A percentile compares a stretch with the other conserved stretches of the same genome.
Evolutionary conservation across 768 basidiomycete species (phyloP).

Genomic region (Suillus variegatus): DNA sequence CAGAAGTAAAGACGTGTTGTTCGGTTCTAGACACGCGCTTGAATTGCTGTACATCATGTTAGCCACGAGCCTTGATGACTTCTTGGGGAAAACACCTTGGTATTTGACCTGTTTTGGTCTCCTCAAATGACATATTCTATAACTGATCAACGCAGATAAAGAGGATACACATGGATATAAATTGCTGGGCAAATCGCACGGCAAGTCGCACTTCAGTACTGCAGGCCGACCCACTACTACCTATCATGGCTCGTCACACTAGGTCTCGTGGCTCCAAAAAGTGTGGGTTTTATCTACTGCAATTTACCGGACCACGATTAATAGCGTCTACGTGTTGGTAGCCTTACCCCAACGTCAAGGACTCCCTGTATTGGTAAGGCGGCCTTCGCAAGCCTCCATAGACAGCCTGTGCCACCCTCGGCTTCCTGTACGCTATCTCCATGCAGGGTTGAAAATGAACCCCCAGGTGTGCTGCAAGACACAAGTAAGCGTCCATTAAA

Average conservation of each 20-base stretch:
- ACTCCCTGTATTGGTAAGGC: neutral
- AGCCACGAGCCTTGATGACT: neutral
- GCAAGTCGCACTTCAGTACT: neutral
- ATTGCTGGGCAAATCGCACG: neutral
- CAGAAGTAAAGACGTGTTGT: neutral
- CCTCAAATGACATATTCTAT: neutral
- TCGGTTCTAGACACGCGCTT: neutral
- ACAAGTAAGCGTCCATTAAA: neutral
- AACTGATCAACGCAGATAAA: neutral
- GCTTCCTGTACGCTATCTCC: neutral
- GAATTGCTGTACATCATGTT: conserved; percentile 1
- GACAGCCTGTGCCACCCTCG: neutral
- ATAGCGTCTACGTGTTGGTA: neutral
- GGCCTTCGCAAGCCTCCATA: neutral
- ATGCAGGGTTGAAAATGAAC: neutral
- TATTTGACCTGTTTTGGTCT: neutral
- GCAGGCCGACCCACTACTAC: neutral
- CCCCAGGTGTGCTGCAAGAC: neutral
- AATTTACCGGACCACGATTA: neutral
- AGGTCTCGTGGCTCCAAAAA: neutral
- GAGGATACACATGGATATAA: neutral
- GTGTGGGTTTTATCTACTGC: neutral
- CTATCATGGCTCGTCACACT: neutral
- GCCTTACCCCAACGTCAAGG: neutral
- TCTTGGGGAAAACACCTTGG: neutral